Percentiles rank a stretch among this genome's conserved stretches.
Conservation (phyloP, 164 flowering plant species). For the Vitis labrusca region DNA sequence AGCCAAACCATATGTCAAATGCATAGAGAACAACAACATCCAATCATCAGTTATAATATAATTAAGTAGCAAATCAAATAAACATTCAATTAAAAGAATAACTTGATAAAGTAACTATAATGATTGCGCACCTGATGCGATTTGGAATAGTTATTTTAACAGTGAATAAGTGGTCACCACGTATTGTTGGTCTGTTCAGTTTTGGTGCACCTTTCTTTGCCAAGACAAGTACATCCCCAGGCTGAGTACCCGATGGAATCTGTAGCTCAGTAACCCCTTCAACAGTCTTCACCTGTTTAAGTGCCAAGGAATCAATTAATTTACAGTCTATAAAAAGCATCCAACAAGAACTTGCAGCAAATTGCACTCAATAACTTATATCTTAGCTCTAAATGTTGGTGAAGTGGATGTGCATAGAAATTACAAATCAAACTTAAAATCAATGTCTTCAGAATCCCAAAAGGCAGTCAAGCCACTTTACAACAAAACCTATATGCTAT, state of each 20-base stretch:
- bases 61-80: not conserved
- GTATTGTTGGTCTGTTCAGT: constrained; percentile 84
- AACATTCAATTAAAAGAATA: too few species aligned
- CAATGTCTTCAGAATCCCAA: not conserved
- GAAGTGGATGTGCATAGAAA: not conserved
- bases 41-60: too few species aligned
- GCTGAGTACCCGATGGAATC: constrained; percentile 94
- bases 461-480: not conserved
- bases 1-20: too few species aligned
- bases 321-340: too few species aligned
- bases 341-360: too few species aligned
- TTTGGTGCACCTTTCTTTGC: constrained; percentile 91
- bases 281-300: constrained; percentile 81
- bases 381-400: not conserved
- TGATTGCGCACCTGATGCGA: constrained; percentile 62
- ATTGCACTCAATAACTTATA: too few species aligned
- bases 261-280: constrained; percentile 76
- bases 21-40: too few species aligned
- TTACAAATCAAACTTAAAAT: not conserved
- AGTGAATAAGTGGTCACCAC: constrained; percentile 94
- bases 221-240: constrained; percentile 87
- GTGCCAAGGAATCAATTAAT: constrained; percentile 9
- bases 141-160: constrained; percentile 83
- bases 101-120: not conserved
- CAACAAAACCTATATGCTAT: not conserved